Base-by-base conservation (phyloP, 345 rosid genomes). In the Combretum micranthum region DNA sequence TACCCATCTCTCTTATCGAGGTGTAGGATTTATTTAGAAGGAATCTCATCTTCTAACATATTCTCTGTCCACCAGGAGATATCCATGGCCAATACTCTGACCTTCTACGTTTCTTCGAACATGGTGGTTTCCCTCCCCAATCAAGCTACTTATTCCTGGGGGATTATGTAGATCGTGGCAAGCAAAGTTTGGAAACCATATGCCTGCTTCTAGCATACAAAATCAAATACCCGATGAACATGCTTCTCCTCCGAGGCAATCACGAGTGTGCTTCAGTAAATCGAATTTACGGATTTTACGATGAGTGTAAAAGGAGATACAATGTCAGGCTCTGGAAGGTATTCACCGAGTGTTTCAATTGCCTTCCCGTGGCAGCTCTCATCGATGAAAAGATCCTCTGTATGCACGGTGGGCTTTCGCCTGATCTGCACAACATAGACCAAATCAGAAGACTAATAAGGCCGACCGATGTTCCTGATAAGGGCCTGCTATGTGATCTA, bases 341-440 rank as follows among this genome's bases (percentile, higher is more conserved):
- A 15, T 71, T 71, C 58, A 71, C 75, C 4, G 75, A 71, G 20
- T 71, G 64, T 39, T 71, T 71, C 43, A 71, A 71, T 62, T 71
- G 67, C 63, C 71, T 71, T 26, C 75, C 75, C 19, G 75, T 71
- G 47, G 75, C 75, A 4, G 75, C 71, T 52, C 75, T 71, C 6
- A 56, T 71, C 23, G 75, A 71, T 48, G 75, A 71, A 39, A 71
- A 71, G 45, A 71, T 71, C 56, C 62, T 71, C 60, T 71, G 75
- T 67, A 71, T 71, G 75, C 75, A 71, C 48, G 75, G 75, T 19
- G 75, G 75, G 37, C 71, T 71, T 42, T 71, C 75, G 14, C 75
- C 75, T 17, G 75, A 71, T 52, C 55, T 71, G 58, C 56, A 63
- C 45, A 52, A 57, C 55, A 56, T 71, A 56, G 75, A 71, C 26